Conservation (phyloP, 2,329 filamentous ascomycete species). For the Apiospora kogelbergensis region DNA sequence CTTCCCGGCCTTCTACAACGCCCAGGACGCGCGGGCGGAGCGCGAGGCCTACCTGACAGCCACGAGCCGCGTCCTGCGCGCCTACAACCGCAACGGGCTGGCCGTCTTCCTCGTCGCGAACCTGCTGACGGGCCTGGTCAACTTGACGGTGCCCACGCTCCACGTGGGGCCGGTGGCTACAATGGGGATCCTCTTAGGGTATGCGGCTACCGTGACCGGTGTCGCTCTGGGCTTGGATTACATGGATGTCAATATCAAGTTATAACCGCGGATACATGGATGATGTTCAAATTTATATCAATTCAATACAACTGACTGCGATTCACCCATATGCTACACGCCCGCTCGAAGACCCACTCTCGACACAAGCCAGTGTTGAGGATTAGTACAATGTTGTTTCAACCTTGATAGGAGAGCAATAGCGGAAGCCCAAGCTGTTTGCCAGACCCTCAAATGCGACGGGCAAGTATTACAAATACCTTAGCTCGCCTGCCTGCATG, state of each 20-base stretch:
- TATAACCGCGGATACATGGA: slow-evolving; percentile 42
- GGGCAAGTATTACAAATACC: not conserved
- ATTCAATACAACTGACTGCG: not conserved
- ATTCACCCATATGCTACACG: not conserved
- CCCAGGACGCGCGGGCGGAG: slow-evolving; percentile 56
- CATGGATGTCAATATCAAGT: slow-evolving; percentile 68
- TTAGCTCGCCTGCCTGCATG: too few relatives aligned
- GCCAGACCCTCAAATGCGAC: too few relatives aligned
- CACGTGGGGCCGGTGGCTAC: slow-evolving; percentile 63
- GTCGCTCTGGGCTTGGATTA: slow-evolving; percentile 67
- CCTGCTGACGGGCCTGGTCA: slow-evolving; percentile 83
- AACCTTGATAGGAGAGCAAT: not conserved
- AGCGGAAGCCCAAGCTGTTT: not conserved
- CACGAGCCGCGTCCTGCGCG: slow-evolving; percentile 78
- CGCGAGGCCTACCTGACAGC: slow-evolving; percentile 63
- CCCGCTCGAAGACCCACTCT: not conserved
- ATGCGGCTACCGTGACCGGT: slow-evolving; percentile 66
- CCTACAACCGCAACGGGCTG: slow-evolving; percentile 87
- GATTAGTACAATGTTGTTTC: not conserved
- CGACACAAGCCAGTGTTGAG: not conserved
- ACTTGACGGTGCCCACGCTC: slow-evolving; percentile 82
- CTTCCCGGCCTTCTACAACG: slow-evolving; percentile 71
- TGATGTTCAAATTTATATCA: not conserved
- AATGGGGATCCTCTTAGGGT: slow-evolving; percentile 74
- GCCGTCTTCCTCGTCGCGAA: slow-evolving; percentile 86